phyloP scores from a whole-genome alignment of 2,329 filamentous ascomycete genomes.

The Coniochaeta pulveracea region DNA sequence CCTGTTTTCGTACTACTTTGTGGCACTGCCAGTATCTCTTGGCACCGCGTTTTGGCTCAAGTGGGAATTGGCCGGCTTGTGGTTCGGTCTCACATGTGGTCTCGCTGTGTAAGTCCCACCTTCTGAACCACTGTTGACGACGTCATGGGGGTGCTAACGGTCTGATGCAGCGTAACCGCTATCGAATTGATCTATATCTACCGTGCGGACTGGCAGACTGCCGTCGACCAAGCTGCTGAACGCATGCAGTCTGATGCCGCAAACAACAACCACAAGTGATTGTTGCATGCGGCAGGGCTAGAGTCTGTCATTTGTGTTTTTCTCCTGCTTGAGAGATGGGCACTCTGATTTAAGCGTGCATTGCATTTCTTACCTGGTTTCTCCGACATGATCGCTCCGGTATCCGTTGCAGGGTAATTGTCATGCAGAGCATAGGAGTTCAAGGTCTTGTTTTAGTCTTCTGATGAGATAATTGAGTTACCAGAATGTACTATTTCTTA shows the following conservation, averaged over 20 bases:
- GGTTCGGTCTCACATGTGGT: slow-evolving; percentile 68
- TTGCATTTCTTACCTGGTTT: no score
- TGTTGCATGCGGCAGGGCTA: no score
- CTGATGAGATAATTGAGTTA: no score
- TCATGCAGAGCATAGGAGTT: no score
- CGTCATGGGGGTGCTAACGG: not conserved
- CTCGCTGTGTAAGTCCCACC: slow-evolving; percentile 41
- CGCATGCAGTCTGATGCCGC: slow-evolving; percentile 9
- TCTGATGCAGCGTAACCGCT: not conserved
- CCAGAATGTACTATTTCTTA: no score
- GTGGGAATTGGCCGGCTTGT: slow-evolving; percentile 73
- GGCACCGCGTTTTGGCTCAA: slow-evolving; percentile 63
- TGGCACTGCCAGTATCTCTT: slow-evolving; percentile 79
- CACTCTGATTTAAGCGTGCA: no score
- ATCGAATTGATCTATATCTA: slow-evolving; percentile 10
- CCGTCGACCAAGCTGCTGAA: slow-evolving; percentile 9
- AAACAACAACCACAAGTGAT: no score
- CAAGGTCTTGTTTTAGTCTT: no score
- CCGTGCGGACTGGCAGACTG: slow-evolving; percentile 10
- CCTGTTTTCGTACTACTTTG: slow-evolving; percentile 72
- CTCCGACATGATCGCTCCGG: no score
- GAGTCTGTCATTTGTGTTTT: no score
- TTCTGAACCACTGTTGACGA: not conserved
- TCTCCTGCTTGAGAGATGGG: no score
- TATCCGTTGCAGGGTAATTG: no score